Conservation (phyloP, 1,284 basidiomycete genomes). For the Takashimella tepidaria region DNA sequence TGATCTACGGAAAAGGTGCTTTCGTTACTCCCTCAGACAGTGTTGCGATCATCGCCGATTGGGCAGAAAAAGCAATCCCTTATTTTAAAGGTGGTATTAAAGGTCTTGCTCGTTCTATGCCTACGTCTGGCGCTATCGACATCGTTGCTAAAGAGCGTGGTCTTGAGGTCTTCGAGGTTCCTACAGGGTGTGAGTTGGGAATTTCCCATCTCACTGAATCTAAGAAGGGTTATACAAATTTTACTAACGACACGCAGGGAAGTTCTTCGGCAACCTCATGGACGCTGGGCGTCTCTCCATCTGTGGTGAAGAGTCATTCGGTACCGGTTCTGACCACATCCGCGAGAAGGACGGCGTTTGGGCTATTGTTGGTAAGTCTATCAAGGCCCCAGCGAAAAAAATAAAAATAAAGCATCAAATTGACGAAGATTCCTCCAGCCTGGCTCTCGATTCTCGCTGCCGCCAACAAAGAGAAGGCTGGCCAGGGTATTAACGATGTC, state of each 20-base stretch:
- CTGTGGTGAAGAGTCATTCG: slow-evolving; percentile 98
- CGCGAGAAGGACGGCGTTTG: slow-evolving; percentile 98
- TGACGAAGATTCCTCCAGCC: slow-evolving; percentile 53
- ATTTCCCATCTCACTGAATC: background rate
- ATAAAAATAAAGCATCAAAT: slow-evolving; percentile 1
- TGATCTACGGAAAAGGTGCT: slow-evolving; percentile 98
- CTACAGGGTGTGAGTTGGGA: slow-evolving; percentile 64
- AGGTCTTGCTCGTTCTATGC: slow-evolving; percentile 94
- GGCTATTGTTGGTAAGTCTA: slow-evolving; percentile 76
- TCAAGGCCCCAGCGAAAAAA: background rate
- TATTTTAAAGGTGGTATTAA: slow-evolving; percentile 94
- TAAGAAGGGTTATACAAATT: background rate
- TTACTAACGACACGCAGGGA: slow-evolving; percentile 59
- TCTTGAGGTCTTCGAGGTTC: slow-evolving; percentile 92
- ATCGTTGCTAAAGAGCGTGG: slow-evolving; percentile 91
- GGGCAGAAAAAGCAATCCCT: slow-evolving; percentile 85
- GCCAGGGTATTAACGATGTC: slow-evolving; percentile 80
- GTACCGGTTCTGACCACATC: slow-evolving; percentile 99
- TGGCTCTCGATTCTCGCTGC: slow-evolving; percentile 97
- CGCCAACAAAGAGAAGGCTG: slow-evolving; percentile 75
- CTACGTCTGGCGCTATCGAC: slow-evolving; percentile 94
- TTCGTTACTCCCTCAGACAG: slow-evolving; percentile 98
- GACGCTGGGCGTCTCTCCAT: slow-evolving; percentile 95
- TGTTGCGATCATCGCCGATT: slow-evolving; percentile 98
- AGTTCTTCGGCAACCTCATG: slow-evolving; percentile 99